Conservation (phyloP, 345 rosid genomes). For the Camelina neglecta region DNA sequence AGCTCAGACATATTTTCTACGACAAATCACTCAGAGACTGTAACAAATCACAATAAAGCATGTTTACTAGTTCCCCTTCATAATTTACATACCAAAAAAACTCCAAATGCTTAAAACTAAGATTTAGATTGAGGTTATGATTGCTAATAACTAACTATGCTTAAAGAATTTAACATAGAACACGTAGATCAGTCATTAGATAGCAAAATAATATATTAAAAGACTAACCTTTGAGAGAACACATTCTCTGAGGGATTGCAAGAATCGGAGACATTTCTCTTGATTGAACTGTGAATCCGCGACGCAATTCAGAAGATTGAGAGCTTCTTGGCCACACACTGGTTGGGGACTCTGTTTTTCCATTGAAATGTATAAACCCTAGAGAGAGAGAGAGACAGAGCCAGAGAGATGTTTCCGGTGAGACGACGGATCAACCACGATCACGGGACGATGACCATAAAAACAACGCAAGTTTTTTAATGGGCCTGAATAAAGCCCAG, state of each 20-base stretch:
- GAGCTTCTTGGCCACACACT: constrained; percentile 70
- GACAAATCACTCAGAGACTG: not conserved
- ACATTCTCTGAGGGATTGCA: constrained; percentile 70
- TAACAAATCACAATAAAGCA: too few species aligned
- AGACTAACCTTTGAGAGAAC: constrained; percentile 76
- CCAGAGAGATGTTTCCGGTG: constrained; percentile 1
- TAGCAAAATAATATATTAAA: not conserved
- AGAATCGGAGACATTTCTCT: constrained; percentile 61
- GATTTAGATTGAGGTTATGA: constrained; percentile 11
- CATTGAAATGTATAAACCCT: constrained; percentile 43
- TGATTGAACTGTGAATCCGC: constrained; percentile 66
- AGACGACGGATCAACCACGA: constrained; percentile 12
- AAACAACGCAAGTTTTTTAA: not conserved
- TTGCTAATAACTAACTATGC: not conserved
- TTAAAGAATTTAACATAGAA: not conserved
- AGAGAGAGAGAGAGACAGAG: constrained; percentile 6
- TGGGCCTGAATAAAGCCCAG: constrained; percentile 8
- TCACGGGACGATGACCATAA: constrained; percentile 7
- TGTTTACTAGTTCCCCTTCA: too few species aligned
- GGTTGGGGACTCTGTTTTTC: constrained; percentile 52
- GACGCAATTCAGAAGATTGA: constrained; percentile 84
- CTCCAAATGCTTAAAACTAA: not conserved
- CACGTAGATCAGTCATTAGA: not conserved
- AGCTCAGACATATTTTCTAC: constrained; percentile 15
- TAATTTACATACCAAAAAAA: too few species aligned